Conservation (phyloP, 2,329 filamentous ascomycete genomes). For the Davidsoniella australis region DNA sequence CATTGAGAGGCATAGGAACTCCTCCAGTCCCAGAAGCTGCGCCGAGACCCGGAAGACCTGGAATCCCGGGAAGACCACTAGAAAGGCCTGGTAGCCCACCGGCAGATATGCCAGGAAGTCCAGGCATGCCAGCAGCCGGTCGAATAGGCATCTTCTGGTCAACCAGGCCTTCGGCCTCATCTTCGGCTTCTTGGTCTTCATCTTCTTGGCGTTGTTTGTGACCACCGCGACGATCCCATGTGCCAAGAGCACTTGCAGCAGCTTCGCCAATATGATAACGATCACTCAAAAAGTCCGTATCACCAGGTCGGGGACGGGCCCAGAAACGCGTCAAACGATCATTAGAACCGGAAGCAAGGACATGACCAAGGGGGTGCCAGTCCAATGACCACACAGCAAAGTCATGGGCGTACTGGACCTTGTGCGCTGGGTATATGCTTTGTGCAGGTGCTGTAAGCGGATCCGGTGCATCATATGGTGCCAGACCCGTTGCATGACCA, state of each 20-base stretch:
- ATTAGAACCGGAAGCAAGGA: conserved; percentile 88
- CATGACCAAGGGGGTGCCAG: conserved; percentile 93
- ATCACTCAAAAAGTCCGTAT: conserved; percentile 71
- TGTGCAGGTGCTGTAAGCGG: conserved; percentile 66
- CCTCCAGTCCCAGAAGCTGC: not conserved
- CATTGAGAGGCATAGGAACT: not conserved
- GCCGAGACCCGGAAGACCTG: conserved; percentile 1
- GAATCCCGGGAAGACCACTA: conserved; percentile 29
- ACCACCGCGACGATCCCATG: conserved; percentile 68
- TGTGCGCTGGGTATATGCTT: conserved; percentile 83
- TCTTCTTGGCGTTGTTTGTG: conserved; percentile 72
- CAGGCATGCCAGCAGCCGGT: conserved; percentile 22
- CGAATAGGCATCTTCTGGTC: conserved; percentile 70
- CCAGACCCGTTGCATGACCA: conserved; percentile 52
- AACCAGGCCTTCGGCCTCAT: conserved; percentile 80
- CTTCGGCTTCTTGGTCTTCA: conserved; percentile 83
- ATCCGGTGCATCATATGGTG: conserved; percentile 73
- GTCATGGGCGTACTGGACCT: conserved; percentile 73
- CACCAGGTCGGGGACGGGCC: conserved; percentile 78
- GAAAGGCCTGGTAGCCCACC: conserved; percentile 24
- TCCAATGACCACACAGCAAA: conserved; percentile 95
- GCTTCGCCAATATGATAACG: conserved; percentile 90
- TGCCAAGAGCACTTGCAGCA: conserved; percentile 83
- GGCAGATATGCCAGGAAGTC: conserved; percentile 34
- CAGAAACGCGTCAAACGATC: conserved; percentile 95